A percentile compares a stretch with the other conserved stretches of the same genome.
Evolutionary conservation across 805 yeast species (phyloP).

Genomic region (Wickerhamiella shivajii): DNA sequence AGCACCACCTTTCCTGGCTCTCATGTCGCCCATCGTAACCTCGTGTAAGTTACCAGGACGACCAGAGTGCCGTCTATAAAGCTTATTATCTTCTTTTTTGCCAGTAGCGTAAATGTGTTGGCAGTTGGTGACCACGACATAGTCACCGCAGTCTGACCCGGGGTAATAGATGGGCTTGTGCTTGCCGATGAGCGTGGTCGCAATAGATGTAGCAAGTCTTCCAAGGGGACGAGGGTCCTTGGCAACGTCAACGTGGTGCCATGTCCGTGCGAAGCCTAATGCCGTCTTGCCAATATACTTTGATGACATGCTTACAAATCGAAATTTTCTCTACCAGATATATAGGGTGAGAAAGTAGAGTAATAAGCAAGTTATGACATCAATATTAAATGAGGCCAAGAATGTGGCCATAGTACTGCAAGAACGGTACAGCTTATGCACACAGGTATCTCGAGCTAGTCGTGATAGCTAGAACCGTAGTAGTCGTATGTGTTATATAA

Average conservation of each 20-base stretch:
- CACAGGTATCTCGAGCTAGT: too few species aligned
- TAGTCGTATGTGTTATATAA: too few species aligned
- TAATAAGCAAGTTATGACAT: too few species aligned
- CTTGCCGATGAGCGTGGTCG: conserved; percentile 84
- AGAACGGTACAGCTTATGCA: too few species aligned
- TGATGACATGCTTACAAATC: too few species aligned
- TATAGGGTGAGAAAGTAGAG: too few species aligned
- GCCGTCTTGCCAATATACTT: conserved; percentile 38
- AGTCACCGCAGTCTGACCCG: conserved; percentile 78
- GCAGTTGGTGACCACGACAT: conserved; percentile 92
- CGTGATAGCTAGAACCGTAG: too few species aligned
- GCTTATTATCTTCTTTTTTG: conserved; percentile 61
- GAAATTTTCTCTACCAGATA: too few species aligned
- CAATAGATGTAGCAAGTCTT: conserved; percentile 79
- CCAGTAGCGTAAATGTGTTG: conserved; percentile 72
- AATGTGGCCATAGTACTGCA: too few species aligned
- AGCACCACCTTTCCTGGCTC: conserved; percentile 69
- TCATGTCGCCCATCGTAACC: conserved; percentile 64
- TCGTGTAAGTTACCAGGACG: conserved; percentile 83
- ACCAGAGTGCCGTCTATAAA: conserved; percentile 78
- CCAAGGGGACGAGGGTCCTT: conserved; percentile 78
- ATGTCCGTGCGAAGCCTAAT: conserved; percentile 64
- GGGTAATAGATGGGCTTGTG: conserved; percentile 83
- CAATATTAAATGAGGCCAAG: too few species aligned
- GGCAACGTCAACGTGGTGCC: conserved; percentile 94